Percentiles rank a stretch among this genome's conserved stretches.
Evolutionary conservation across 202 grass and related monocot genomes (phyloP).

Genomic region (Eragrostis tef): DNA sequence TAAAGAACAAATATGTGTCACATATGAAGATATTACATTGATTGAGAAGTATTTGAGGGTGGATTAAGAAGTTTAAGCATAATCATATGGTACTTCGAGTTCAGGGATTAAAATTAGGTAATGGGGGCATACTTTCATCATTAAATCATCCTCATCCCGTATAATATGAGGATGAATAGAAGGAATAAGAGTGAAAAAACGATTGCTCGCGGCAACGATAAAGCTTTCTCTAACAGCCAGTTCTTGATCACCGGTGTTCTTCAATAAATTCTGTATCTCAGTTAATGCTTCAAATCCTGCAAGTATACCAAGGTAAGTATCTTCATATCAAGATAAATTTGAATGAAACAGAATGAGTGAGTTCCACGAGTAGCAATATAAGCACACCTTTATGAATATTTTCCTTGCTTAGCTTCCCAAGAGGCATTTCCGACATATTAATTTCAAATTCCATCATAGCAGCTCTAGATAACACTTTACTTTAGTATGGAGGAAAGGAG

Average conservation of each 20-base stretch:
- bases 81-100: slow-evolving; percentile 7
- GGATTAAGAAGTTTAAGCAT: slow-evolving; percentile 19
- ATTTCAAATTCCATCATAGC: slow-evolving; percentile 98
- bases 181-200: slow-evolving; percentile 94
- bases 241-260: slow-evolving; percentile 56
- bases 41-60: not conserved
- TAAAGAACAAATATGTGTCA: not conserved
- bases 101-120: slow-evolving; percentile 22
- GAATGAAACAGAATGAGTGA: slow-evolving; percentile 5
- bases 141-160: slow-evolving; percentile 72
- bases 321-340: slow-evolving; percentile 36
- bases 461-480: slow-evolving; percentile 54
- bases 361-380: slow-evolving; percentile 16
- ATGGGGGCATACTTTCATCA: slow-evolving; percentile 67
- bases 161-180: slow-evolving; percentile 91
- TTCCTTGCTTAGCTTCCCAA: slow-evolving; percentile 94
- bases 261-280: slow-evolving; percentile 88
- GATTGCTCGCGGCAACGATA: slow-evolving; percentile 87
- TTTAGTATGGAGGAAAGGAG: slow-evolving; percentile 5
- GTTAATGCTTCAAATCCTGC: slow-evolving; percentile 96
- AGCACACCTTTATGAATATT: slow-evolving; percentile 87
- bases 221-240: slow-evolving; percentile 77
- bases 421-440: slow-evolving; percentile 98
- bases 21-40: not conserved
- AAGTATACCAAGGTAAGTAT: slow-evolving; percentile 29